Evolutionary conservation across 2,329 filamentous ascomycete genomes (phyloP), one percentile per base, ranked within the genome.

Genomic region (Boeremia exigua): DNA sequence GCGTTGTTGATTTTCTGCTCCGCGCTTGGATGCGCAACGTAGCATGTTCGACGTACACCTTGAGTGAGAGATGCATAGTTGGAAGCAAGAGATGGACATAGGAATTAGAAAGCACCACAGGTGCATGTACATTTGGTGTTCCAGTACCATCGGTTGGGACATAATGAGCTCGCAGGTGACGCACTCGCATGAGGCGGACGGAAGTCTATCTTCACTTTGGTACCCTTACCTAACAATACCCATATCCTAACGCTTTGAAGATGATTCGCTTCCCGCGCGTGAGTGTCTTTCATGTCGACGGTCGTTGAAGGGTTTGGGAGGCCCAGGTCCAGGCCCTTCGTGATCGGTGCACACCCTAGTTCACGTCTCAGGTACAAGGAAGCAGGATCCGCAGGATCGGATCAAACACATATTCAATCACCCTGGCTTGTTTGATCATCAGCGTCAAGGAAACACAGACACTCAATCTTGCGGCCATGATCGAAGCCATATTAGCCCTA

Each of bases 1-100:
- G 63, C 59, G 61, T 64, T 63, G 50, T 57, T 51, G 55, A 44
- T 37, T 45, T 17, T 51, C 39, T 51, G 42, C 38, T 51, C 32
- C 17, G 47, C 47, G 47, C 38, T 52, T 38, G 43, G 32, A 48
- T 43, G 54, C 38, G 47, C 54, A 54, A 48, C 43, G 48, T 51
- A 53, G 54, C 58, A 55, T 55, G 46, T 49, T 40, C 42, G 46
- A 54, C 48, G 48, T 48, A 34, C 15, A 37, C 43, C 23, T 48
- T 42, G 7, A 6, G 15, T 9, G 34, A 37, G 6, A 25, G 27
- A 44, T 40, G 49, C 44, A 48, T 48, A 33, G 43, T 17, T 42
- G 27, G 40, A 43, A 23, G 40, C n/a, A 19, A 43, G 47, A 53
- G 40, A 44, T 19, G 49, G 48, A 46, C 25, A 48, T 10, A 40